Conservation (phyloP, 257 asterid species). For the Gynochthodes officinalis region DNA sequence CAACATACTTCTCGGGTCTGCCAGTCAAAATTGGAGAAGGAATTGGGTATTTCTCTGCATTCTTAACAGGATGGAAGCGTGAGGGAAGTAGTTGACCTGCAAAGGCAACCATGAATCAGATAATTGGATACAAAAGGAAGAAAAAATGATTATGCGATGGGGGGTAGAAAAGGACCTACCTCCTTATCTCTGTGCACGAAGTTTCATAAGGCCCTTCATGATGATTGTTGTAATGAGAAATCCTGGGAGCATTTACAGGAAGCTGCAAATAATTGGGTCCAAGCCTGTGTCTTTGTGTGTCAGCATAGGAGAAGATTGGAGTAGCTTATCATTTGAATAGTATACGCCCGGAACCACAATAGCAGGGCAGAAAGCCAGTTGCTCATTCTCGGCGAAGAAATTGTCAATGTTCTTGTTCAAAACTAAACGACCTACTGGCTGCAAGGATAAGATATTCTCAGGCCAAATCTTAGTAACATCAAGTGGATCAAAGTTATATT, state of each 20-base stretch:
- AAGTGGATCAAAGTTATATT: slow-evolving; percentile 34
- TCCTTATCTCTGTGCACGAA: slow-evolving; percentile 43
- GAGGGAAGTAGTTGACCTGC: no score
- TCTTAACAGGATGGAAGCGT: no score
- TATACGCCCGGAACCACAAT: slow-evolving; percentile 36
- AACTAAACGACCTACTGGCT: slow-evolving; percentile 37
- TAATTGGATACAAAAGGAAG: no score
- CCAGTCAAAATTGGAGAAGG: no score
- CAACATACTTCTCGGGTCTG: no score
- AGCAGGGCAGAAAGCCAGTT: slow-evolving; percentile 36
- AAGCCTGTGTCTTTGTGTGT: slow-evolving; percentile 39
- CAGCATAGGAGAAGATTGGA: slow-evolving; percentile 37
- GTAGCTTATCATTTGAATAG: slow-evolving; percentile 33
- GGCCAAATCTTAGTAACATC: slow-evolving; percentile 46
- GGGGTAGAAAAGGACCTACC: slow-evolving; percentile 19
- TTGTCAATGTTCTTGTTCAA: slow-evolving; percentile 38
- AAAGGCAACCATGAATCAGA: no score
- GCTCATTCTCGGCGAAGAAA: slow-evolving; percentile 40
- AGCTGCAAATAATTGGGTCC: slow-evolving; percentile 43
- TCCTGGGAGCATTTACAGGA: slow-evolving; percentile 38
- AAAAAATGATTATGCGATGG: no score
- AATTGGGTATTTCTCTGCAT: no score
- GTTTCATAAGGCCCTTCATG: slow-evolving; percentile 39
- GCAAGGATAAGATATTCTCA: slow-evolving; percentile 37
- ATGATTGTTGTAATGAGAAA: slow-evolving; percentile 37